Evolutionary conservation across 2,329 filamentous ascomycete species (phyloP), one percentile per base, ranked within the genome.

Genomic region (Monosporascus sp.): DNA sequence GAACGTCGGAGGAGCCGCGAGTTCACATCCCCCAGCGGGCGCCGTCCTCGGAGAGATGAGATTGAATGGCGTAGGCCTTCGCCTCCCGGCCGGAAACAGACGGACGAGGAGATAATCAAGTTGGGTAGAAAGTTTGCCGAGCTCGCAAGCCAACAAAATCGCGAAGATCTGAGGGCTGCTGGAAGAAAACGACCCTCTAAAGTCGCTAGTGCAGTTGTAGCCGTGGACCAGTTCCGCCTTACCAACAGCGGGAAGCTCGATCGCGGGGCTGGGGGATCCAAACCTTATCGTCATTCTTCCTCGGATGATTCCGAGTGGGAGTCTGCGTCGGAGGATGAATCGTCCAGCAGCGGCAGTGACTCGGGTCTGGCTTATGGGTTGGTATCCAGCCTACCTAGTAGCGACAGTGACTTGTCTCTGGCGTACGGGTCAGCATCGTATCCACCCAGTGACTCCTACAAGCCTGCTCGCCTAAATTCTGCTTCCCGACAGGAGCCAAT

Each of bases 81-180:
- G 22, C 54, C 60, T n/a, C 58, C 59, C 20, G 59, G 63, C 48
- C 65, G 71, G 37, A 70, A 68, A 51, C 74, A 76, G 60, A 77
- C 78, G 1, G 80, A 83, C 55, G 79, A 82, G 55, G 81, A 84
- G 67, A 84, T 84, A 35, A 64, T 80, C 51, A 74, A 76, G 52
- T 72, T 84, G 44, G 81, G 81, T 15, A 75, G 78, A 51, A 73
- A 81, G 63, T 74, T 84, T 48, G 76, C 77, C 40, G 73, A 79
- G 58, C 68, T 83, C 44, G 80, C 80, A 17, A 73, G 71, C 54
- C 72, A 74, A 50, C 74, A 81, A 50, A 80, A 81, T 59, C 68
- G 72, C 15, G 72, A 76, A n/a, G 78, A 83, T 47, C 60, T 76
- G 50, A 72, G 74, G 49, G 67, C 69, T 24, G 69, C 69, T 1